A percentile compares a stretch with the other conserved stretches of the same genome.
Conservation (phyloP, 106 monocot species). For the Xerophyta viscosa region DNA sequence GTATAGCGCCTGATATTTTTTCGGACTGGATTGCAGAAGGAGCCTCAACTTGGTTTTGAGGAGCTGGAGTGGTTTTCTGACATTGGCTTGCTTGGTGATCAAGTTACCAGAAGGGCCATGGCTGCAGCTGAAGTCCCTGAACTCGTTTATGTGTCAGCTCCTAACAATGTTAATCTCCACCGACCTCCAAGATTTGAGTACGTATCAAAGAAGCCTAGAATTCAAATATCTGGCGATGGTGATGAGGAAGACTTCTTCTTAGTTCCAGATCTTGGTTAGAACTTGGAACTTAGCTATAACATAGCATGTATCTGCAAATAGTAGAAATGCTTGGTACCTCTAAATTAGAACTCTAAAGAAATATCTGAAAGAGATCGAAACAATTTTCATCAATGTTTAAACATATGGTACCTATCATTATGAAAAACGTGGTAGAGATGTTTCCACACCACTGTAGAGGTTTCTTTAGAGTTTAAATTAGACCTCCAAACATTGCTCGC, state of each 20-base stretch:
- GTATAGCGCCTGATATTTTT: too few species aligned
- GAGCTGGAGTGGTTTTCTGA: slow-evolving; percentile 86
- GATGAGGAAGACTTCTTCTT: slow-evolving; percentile 81
- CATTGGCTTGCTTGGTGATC: slow-evolving; percentile 46
- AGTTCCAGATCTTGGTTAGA: slow-evolving; percentile 87
- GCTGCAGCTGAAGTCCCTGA: slow-evolving; percentile 65
- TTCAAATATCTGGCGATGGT: slow-evolving; percentile 48
- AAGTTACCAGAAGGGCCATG: slow-evolving; percentile 5
- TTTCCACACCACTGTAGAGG: too few species aligned
- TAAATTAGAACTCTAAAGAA: too few species aligned
- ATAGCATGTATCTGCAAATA: too few species aligned
- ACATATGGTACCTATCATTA: too few species aligned
- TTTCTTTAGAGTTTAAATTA: too few species aligned
- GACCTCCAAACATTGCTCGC: too few species aligned
- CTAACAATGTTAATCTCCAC: slow-evolving; percentile 17
- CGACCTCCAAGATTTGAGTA: slow-evolving; percentile 18
- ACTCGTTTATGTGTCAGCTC: slow-evolving; percentile 22
- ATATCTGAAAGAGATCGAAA: too few species aligned
- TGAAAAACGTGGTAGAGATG: too few species aligned
- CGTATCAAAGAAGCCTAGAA: slow-evolving; percentile 56
- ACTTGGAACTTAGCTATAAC: neutral
- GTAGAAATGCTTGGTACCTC: too few species aligned
- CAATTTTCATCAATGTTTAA: too few species aligned
- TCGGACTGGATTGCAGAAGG: slow-evolving; percentile 36
- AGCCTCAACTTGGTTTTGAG: slow-evolving; percentile 36